Base-by-base conservation (phyloP, 2,329 filamentous ascomycete species). In the Sporothrix phasma region DNA sequence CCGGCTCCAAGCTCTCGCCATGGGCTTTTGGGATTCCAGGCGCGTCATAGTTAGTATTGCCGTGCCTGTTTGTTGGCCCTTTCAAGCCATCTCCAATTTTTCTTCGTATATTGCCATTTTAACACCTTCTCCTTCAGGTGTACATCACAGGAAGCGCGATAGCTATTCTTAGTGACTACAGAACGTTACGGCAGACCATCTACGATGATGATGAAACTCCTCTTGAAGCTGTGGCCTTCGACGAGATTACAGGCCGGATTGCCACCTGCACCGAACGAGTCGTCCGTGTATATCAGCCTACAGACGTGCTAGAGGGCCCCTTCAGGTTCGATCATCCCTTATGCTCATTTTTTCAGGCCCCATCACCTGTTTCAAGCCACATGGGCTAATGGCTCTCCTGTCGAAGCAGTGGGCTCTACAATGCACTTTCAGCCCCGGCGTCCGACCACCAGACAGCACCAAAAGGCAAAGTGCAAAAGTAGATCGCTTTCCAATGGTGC, bases 131-230 rank as follows among this genome's bases (percentile, higher is more conserved):
- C 6, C 4, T 2, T 37, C 71, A 95, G 90, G 85, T 86, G 61
- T 99, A 97, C 76, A 88, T 97, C 69, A 94, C 90, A 66, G 93
- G 93, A 71, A 89, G 88, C 75, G 90, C 90, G 67, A 84, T 97
- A 68, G 85, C 94, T 62, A 87, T 99, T 70, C 85, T 97, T 69
- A 83, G 85, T 72, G 88, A 86, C 60, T 84, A 89, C 61, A 81
- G 87, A 67, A 84, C 84, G 63, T 84, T 97, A 67, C 76, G 96
- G 39, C 94, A 99, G 75, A 97, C 92, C 3, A 88, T 96, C 69
- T 96, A 96, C 77, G 87, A 94, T 71, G 89, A 95, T 71, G 85
- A 90, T 68, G 80, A 85, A 26, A 80, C 77, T 17, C 73, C 74
- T 37, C 78, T 97, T 31, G 84, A 91, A 68, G 88, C 91, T 31